A percentile compares a stretch with the other conserved stretches of the same genome.
phyloP scores from a whole-genome alignment of 2,329 filamentous ascomycete genomes.

The Calycina herbarum region DNA sequence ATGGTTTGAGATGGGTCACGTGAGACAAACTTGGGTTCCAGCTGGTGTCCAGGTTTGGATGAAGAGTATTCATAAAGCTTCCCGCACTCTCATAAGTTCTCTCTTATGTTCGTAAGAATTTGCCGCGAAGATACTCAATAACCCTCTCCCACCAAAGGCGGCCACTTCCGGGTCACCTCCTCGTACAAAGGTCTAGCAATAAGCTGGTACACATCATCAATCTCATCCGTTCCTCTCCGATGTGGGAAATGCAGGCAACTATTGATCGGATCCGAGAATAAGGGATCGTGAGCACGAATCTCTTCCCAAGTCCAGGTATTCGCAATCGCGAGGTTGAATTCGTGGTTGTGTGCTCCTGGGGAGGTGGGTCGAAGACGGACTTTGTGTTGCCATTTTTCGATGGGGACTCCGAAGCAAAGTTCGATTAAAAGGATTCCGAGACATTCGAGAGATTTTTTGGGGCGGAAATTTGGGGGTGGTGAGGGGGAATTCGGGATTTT shows the following conservation, averaged over 20 bases:
- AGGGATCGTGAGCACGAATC: not conserved
- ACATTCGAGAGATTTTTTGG: constrained; percentile 4
- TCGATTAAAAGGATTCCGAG: constrained; percentile 17
- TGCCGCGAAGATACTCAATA: not conserved
- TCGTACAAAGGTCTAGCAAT: not conserved
- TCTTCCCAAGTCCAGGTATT: not conserved
- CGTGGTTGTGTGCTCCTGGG: not conserved
- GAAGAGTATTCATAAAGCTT: not conserved
- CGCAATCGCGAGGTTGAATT: not conserved
- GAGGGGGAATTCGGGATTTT: not conserved
- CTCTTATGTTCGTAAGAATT: not conserved
- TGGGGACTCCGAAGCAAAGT: constrained; percentile 16
- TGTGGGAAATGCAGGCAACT: not conserved
- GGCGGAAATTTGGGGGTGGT: not conserved
- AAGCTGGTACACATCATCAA: constrained; percentile 1
- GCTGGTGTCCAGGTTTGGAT: not conserved
- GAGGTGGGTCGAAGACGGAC: not conserved
- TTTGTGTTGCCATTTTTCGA: constrained; percentile 9
- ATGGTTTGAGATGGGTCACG: no score
- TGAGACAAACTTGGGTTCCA: no score
- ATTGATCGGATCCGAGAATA: not conserved
- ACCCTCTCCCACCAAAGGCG: not conserved
- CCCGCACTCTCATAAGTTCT: not conserved
- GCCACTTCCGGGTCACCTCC: not conserved
- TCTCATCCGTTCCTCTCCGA: not conserved